Evolutionary conservation across 176 grass and related monocot species (phyloP).

Genomic region (Guadua angustifolia): DNA sequence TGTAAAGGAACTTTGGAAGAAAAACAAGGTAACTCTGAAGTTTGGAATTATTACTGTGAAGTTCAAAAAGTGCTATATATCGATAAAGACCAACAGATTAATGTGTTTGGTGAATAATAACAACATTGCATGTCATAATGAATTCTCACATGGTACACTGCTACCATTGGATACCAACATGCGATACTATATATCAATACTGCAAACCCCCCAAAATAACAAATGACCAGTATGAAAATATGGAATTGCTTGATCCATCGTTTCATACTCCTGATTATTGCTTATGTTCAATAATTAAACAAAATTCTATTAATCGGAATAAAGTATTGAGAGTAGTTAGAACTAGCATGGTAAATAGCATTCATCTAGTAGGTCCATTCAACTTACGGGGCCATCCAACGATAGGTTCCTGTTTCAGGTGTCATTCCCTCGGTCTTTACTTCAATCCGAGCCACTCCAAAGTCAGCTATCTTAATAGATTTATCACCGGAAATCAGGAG

Average conservation of each 20-base stretch:
- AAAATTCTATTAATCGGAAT: background rate
- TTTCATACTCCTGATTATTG: background rate
- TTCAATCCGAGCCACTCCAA: slow-evolving; percentile 65
- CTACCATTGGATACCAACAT: background rate
- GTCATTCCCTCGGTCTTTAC: slow-evolving; percentile 66
- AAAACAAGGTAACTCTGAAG: background rate
- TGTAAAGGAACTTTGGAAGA: background rate
- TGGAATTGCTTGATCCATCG: background rate
- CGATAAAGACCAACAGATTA: background rate
- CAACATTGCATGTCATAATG: background rate
- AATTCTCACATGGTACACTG: too few relatives aligned
- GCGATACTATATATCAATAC: background rate
- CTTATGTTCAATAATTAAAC: background rate
- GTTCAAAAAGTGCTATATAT: background rate
- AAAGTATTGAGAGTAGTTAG: background rate
- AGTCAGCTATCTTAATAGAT: slow-evolving; percentile 65
- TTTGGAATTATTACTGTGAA: background rate
- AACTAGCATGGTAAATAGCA: slow-evolving; percentile 11
- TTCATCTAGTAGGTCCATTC: background rate
- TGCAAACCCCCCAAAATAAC: background rate
- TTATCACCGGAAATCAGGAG: slow-evolving; percentile 58
- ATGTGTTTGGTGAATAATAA: background rate
- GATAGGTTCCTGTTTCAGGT: slow-evolving; percentile 70
- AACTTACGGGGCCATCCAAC: slow-evolving; percentile 77
- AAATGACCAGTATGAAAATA: background rate